Conservation (phyloP, 345 rosid genomes). For the Conringia planisiliqua region DNA sequence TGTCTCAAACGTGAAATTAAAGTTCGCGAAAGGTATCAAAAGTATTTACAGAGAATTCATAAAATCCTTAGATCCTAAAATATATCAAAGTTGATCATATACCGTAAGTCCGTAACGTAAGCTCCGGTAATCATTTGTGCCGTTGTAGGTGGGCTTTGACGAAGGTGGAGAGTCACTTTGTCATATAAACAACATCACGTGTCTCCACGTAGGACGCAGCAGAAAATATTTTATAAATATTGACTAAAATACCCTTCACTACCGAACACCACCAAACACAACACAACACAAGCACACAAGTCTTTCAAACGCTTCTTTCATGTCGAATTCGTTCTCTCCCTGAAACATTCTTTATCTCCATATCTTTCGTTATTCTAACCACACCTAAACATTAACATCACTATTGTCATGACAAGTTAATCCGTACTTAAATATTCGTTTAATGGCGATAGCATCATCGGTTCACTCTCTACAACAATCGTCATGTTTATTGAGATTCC, state of each 20-base stretch:
- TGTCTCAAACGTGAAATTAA: too few species aligned
- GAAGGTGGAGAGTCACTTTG: constrained; percentile 8
- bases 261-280: constrained; percentile 17
- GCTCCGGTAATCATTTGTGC: constrained; percentile 4
- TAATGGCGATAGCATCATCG: constrained; percentile 32
- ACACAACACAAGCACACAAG: not conserved
- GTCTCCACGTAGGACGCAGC: constrained; percentile 39
- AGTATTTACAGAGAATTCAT: too few species aligned
- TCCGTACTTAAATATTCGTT: not conserved
- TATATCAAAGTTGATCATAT: not conserved
- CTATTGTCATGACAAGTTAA: not conserved
- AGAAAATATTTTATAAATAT: not conserved
- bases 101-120: too few species aligned
- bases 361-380: not conserved
- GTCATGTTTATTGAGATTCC: constrained; percentile 19
- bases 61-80: too few species aligned
- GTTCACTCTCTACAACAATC: constrained; percentile 34
- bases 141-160: constrained; percentile 21
- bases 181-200: constrained; percentile 21
- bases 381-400: constrained; percentile 3
- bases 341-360: not conserved
- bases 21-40: too few species aligned
- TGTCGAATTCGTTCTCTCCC: not conserved
- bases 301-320: constrained; percentile 24
- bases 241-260: constrained; percentile 36